phyloP scores from a whole-genome alignment of 208 protist genomes.

The Leishmania tropica region DNA sequence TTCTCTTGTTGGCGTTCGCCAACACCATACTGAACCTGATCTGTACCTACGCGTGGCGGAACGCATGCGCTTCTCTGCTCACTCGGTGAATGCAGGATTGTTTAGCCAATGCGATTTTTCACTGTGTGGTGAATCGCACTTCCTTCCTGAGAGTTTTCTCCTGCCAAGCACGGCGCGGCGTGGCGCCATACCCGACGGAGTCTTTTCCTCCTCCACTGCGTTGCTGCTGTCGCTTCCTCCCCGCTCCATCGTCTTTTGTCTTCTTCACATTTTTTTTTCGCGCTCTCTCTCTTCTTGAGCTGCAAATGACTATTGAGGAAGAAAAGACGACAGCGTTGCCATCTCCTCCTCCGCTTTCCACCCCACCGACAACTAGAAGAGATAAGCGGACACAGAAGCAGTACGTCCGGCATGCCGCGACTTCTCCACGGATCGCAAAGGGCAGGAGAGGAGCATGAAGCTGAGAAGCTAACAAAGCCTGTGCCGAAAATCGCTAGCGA shows the following conservation, averaged over 20 bases:
- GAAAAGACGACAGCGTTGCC: neutral
- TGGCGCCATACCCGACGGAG: neutral
- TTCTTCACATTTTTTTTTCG: neutral
- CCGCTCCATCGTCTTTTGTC: neutral
- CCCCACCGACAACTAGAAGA: neutral
- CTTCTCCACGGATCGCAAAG: conserved; percentile 10
- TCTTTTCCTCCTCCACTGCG: neutral
- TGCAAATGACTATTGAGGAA: too few relatives aligned
- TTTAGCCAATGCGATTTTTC: neutral
- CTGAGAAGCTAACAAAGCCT: conserved; percentile 4
- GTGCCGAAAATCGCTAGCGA: conserved; percentile 8
- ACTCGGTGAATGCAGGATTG: neutral
- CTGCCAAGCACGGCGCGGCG: neutral
- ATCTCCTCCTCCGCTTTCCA: neutral
- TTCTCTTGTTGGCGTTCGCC: neutral
- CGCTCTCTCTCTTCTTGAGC: too few relatives aligned
- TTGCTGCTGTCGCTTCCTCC: neutral
- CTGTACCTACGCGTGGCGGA: neutral
- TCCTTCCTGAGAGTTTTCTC: too few relatives aligned
- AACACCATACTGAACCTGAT: neutral
- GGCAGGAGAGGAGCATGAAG: neutral
- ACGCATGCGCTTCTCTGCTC: neutral
- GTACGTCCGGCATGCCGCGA: conserved; percentile 13
- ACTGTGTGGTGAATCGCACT: neutral
- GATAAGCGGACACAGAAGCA: neutral